Conservation (phyloP, 1,284 basidiomycete species). For the Pseudozyma sp. region DNA sequence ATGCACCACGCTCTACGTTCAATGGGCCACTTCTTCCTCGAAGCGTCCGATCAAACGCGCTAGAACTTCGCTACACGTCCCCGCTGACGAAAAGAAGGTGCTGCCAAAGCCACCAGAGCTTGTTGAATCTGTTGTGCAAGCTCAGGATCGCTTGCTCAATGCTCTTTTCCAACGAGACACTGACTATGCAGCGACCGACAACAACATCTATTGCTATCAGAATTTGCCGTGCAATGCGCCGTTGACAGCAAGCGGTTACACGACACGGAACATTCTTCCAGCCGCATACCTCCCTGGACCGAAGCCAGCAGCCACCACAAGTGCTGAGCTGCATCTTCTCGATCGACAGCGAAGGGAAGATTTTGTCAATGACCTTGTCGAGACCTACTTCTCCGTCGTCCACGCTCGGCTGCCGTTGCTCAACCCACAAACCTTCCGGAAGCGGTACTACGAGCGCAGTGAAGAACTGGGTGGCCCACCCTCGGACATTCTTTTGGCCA, state of each 20-base stretch:
- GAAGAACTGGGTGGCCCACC: constrained; percentile 47
- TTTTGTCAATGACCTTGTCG: constrained; percentile 54
- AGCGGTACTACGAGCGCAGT: constrained; percentile 42
- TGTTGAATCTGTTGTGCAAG: constrained; percentile 26
- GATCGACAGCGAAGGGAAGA: constrained; percentile 46
- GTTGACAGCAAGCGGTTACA: constrained; percentile 23
- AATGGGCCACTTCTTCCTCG: constrained; percentile 55
- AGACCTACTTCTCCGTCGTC: constrained; percentile 58
- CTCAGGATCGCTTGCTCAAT: constrained; percentile 37
- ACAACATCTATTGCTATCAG: constrained; percentile 25
- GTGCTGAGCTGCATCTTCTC: constrained; percentile 46
- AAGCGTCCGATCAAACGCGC: constrained; percentile 54
- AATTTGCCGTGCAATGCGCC: constrained; percentile 32
- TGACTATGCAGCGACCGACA: constrained; percentile 27
- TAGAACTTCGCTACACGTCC: constrained; percentile 24
- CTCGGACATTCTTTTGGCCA: constrained; percentile 82
- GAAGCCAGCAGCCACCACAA: constrained; percentile 45
- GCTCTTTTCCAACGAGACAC: constrained; percentile 45
- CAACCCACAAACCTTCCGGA: constrained; percentile 47
- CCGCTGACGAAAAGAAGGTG: constrained; percentile 35
- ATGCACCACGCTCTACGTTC: constrained; percentile 60
- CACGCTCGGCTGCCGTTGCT: constrained; percentile 55
- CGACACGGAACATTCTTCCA: constrained; percentile 28
- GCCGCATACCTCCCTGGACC: constrained; percentile 32
- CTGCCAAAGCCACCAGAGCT: constrained; percentile 39